phyloP scores from a whole-genome alignment of 2,329 filamentous ascomycete species.

The Neonectria ditissima region DNA sequence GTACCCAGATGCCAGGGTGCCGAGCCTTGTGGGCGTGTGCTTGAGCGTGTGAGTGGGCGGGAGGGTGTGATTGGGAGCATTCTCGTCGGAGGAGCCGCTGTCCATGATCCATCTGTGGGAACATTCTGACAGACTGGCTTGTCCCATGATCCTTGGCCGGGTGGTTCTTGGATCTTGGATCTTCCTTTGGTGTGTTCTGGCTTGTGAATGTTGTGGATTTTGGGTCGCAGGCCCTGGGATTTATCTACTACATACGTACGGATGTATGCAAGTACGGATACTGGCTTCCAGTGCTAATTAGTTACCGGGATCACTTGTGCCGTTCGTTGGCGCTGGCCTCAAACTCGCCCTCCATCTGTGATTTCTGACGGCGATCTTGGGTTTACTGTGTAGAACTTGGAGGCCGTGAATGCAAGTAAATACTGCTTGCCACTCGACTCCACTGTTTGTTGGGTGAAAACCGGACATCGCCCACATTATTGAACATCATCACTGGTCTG shows the following conservation, averaged over 20 bases:
- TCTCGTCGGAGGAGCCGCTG: slow-evolving; percentile 12
- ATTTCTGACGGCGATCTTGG: neutral
- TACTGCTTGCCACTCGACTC: neutral
- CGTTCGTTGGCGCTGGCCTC: slow-evolving; percentile 10
- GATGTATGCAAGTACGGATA: no score
- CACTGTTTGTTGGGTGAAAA: neutral
- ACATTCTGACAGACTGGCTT: slow-evolving; percentile 12
- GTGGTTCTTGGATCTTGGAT: slow-evolving; percentile 15
- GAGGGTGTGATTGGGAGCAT: slow-evolving; percentile 9
- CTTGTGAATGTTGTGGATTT: neutral
- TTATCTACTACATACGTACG: no score
- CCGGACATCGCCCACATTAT: slow-evolving; percentile 6
- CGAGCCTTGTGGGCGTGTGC: slow-evolving; percentile 17
- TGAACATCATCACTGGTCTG: slow-evolving; percentile 9
- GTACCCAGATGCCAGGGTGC: slow-evolving; percentile 6
- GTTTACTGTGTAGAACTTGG: slow-evolving; percentile 3
- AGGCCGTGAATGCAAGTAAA: slow-evolving; percentile 6
- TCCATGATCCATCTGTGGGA: slow-evolving; percentile 3
- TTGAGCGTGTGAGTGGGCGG: neutral
- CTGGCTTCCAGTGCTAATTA: neutral
- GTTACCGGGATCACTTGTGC: slow-evolving; percentile 7
- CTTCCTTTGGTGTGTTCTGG: slow-evolving; percentile 11
- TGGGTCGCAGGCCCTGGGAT: neutral
- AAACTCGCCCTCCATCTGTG: slow-evolving; percentile 1
- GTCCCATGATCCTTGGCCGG: slow-evolving; percentile 17